Evolutionary conservation across 2,329 filamentous ascomycete genomes (phyloP), one percentile per base, ranked within the genome.

Genomic region (Alternaria tenuissima): DNA sequence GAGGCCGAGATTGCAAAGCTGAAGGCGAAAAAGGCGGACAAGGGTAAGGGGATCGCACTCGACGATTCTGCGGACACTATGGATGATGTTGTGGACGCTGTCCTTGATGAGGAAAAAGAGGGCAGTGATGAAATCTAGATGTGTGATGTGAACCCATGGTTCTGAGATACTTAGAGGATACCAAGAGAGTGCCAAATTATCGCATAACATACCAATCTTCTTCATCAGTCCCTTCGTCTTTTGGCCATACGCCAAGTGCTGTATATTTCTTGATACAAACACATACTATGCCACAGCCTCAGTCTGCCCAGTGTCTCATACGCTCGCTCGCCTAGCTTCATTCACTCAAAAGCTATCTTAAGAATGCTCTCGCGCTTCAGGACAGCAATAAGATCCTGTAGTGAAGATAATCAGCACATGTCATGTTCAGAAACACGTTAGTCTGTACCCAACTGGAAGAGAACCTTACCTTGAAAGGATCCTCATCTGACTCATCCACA

Each of bases 1-100:
- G 81, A 81, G 24, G 84, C 69, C 36, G 79, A 86, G 5, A 81
- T 83, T 12, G 83, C 75, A 12, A 86, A 67, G 55, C 82, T 81
- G 7, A 84, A 72, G 54, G 81, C 71, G 4, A 82, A 61, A 54
- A 81, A 72, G 4, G 82, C 61, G 65, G 44, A 18, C 1, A 52
- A 55, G 42, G 42, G 39, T 1, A 56, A 52, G 46, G 56, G 34
- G 36, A 11, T 11, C n/a, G 30, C 55, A 16, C 9, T 26, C 16
- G 46, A 46, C 26, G 32, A 51, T 38, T 26, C 30, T 7, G 30
- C 18, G 14, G 51, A 42, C 3, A 8, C 30, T 14, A 16, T 22
- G 20, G 16, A 49, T 22, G 28, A 22, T 24, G 39, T 42, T 14
- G n/a, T 36, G 46, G 24, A 32, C 7, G 16, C 32, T 49, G 16